Evolutionary conservation across 2,329 filamentous ascomycete species (phyloP).

Genomic region (Neofusicoccum laricinum): DNA sequence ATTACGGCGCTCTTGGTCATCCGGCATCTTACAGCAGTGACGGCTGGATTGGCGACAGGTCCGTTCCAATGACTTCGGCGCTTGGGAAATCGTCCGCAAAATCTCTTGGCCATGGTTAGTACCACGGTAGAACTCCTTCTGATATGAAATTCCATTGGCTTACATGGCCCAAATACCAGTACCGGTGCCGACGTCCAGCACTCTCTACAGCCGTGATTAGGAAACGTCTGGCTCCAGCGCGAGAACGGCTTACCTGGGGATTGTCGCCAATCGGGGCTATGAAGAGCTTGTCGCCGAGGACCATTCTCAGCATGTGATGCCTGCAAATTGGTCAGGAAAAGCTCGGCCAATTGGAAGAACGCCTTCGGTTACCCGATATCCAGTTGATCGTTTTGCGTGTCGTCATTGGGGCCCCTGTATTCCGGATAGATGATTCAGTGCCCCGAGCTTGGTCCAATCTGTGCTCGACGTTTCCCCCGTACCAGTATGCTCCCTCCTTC

Average conservation of each 20-base stretch:
- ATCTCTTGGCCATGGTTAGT: constrained; percentile 23
- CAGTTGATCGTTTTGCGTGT: constrained; percentile 18
- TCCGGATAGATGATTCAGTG: background rate
- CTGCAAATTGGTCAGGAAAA: constrained; percentile 6
- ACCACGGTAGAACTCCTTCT: background rate
- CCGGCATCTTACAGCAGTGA: background rate
- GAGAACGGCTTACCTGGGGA: constrained; percentile 19
- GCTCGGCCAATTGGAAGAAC: too few species aligned
- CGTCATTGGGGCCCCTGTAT: constrained; percentile 28
- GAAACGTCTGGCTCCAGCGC: too few species aligned
- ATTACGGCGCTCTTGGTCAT: background rate
- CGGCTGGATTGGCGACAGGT: constrained; percentile 47
- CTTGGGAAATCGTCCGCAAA: constrained; percentile 33
- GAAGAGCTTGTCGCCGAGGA: constrained; percentile 25
- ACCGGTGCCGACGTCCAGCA: constrained; percentile 38
- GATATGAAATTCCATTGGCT: constrained; percentile 13
- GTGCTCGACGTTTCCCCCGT: background rate
- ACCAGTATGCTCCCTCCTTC: constrained; percentile 7
- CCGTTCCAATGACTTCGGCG: constrained; percentile 42
- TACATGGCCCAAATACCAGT: constrained; percentile 43
- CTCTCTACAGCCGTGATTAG: constrained; percentile 22
- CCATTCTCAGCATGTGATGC: constrained; percentile 27
- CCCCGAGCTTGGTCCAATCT: too few species aligned
- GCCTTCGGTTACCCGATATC: constrained; percentile 6
- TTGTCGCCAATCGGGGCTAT: constrained; percentile 25